Percentiles rank a stretch among this genome's conserved stretches.
Conservation (phyloP, 2,329 filamentous ascomycete genomes). For the Drechslera avenae region DNA sequence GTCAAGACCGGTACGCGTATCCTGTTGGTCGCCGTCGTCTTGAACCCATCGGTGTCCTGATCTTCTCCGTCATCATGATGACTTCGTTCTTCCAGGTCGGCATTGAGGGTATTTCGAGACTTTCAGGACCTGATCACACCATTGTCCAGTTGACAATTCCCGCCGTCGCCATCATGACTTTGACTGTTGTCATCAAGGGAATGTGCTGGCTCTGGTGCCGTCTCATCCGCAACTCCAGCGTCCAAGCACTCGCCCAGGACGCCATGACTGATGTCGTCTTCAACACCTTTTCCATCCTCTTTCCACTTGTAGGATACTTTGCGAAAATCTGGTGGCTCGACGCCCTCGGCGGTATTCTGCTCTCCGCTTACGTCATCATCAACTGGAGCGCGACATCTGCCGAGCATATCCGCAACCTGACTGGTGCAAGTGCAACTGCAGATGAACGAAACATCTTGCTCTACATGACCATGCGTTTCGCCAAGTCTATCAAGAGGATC, state of each 20-base stretch:
- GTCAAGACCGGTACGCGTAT: conserved; percentile 75
- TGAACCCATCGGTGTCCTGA: conserved; percentile 77
- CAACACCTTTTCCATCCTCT: conserved; percentile 87
- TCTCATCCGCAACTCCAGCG: conserved; percentile 81
- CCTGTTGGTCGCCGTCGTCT: conserved; percentile 77
- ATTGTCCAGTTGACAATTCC: conserved; percentile 75
- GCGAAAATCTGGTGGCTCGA: conserved; percentile 83
- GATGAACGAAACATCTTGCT: conserved; percentile 84
- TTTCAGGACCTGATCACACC: conserved; percentile 65
- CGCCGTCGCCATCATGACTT: conserved; percentile 78
- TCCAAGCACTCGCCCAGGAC: conserved; percentile 76
- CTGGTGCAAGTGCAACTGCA: conserved; percentile 76
- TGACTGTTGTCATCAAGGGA: conserved; percentile 81
- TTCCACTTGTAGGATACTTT: conserved; percentile 80
- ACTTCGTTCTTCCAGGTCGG: conserved; percentile 81
- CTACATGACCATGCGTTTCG: conserved; percentile 93
- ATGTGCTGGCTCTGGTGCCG: conserved; percentile 88
- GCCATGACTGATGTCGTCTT: conserved; percentile 81
- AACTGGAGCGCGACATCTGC: conserved; percentile 77
- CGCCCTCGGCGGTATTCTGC: conserved; percentile 74
- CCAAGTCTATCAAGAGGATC: conserved; percentile 82
- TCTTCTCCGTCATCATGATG: conserved; percentile 86
- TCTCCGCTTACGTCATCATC: conserved; percentile 79
- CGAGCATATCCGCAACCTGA: conserved; percentile 80
- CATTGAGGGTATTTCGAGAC: conserved; percentile 69